Evolutionary conservation across 176 grass and related monocot species (phyloP).

Genomic region (Zoysia japonica): DNA sequence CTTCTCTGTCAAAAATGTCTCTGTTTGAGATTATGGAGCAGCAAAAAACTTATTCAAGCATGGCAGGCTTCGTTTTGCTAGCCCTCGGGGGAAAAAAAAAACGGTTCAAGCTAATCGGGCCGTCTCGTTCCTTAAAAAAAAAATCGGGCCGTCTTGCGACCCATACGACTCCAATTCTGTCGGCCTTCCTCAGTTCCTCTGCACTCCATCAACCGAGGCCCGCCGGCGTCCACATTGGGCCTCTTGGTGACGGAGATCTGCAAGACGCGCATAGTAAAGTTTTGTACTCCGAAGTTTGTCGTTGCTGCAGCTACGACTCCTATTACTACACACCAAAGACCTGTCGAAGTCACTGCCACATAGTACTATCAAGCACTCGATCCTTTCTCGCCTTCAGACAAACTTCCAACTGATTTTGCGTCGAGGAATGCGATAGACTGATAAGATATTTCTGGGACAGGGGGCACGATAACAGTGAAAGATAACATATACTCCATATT

Average conservation of each 20-base stretch:
- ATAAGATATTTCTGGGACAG: neutral
- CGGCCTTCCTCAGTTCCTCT: too few relatives aligned
- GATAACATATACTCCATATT: neutral
- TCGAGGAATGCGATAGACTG: neutral
- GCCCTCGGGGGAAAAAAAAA: too few relatives aligned
- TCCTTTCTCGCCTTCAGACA: slow-evolving; percentile 1
- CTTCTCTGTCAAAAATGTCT: too few relatives aligned
- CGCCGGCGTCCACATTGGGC: slow-evolving; percentile 51
- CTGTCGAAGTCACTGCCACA: neutral
- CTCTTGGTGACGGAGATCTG: neutral
- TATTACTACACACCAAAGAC: neutral
- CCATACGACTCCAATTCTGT: too few relatives aligned
- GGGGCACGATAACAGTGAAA: neutral
- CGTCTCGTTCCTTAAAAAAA: too few relatives aligned
- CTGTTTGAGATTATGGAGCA: too few relatives aligned
- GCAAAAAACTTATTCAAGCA: too few relatives aligned
- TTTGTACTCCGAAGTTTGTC: neutral
- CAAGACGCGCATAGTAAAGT: neutral
- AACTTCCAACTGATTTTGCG: neutral
- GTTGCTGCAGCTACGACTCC: neutral
- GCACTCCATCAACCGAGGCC: too few relatives aligned
- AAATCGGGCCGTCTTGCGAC: too few relatives aligned
- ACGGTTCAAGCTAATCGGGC: too few relatives aligned
- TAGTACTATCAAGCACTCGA: neutral
- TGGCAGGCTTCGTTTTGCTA: too few relatives aligned